These are phyloP conservation scores for Colletotrichum orbiculare DNA, from an alignment of 2,329 filamentous ascomycete genomes.

Conservation along the genomic window DNA sequence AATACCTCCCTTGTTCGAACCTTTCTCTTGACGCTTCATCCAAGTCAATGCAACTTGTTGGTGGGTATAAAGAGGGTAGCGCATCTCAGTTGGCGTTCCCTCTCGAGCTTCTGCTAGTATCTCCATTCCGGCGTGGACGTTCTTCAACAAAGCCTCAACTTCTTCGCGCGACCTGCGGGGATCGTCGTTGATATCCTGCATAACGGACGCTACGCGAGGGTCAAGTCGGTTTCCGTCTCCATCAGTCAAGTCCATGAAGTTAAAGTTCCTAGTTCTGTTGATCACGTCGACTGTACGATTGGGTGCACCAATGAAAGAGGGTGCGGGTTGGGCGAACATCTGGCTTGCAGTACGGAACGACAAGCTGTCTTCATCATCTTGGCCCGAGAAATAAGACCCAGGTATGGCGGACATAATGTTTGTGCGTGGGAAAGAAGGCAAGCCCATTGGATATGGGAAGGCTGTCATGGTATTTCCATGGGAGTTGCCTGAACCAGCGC, in stretches of 20 bases:
- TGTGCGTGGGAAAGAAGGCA: not conserved
- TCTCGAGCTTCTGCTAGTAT: constrained; percentile 71
- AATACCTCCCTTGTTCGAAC: constrained; percentile 81
- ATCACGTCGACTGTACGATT: constrained; percentile 27
- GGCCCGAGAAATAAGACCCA: constrained; percentile 16
- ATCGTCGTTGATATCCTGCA: constrained; percentile 49
- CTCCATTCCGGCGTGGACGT: constrained; percentile 79
- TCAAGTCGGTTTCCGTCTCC: constrained; percentile 49
- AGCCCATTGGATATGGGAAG: too few relatives aligned
- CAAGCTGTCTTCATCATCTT: constrained; percentile 7
- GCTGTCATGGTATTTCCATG: not conserved
- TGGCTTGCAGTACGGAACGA: constrained; percentile 13
- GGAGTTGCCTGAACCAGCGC: not conserved
- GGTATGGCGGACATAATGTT: constrained; percentile 20
- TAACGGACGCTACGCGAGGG: constrained; percentile 23
- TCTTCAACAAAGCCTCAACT: constrained; percentile 75
- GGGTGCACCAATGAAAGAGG: not conserved
- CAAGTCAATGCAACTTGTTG: constrained; percentile 83
- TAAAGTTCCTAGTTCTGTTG: constrained; percentile 29
- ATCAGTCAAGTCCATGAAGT: constrained; percentile 43
- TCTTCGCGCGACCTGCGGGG: constrained; percentile 65
- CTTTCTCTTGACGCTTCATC: constrained; percentile 80
- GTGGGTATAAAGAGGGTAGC: constrained; percentile 79
- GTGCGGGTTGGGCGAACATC: not conserved
- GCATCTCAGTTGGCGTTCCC: constrained; percentile 76